Percentiles rank a stretch among this genome's conserved stretches.
These are phyloP conservation scores for Arachis hypogaea DNA, from an alignment of 306 rosid genomes.

Conservation along the genomic window DNA sequence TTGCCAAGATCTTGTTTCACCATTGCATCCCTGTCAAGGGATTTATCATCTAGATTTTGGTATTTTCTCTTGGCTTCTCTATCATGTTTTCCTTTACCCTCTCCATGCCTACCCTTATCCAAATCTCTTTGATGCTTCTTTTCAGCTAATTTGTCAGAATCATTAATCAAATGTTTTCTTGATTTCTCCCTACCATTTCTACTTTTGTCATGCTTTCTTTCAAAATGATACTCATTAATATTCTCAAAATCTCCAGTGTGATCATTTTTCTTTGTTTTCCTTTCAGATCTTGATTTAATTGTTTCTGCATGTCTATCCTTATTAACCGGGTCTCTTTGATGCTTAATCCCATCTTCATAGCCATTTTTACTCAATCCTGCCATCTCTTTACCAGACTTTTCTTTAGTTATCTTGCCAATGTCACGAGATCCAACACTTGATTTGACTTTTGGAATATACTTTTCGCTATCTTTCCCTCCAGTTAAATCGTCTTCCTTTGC, in stretches of 20 bases:
- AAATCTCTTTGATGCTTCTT: conserved; percentile 62
- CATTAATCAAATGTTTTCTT: conserved; percentile 34
- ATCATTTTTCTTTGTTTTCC: conserved; percentile 62
- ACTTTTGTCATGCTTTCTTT: conserved; percentile 56
- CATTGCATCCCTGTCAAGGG: conserved; percentile 44
- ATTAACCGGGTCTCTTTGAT: conserved; percentile 49
- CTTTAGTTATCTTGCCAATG: conserved; percentile 39
- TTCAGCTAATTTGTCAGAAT: conserved; percentile 47
- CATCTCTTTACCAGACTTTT: conserved; percentile 36
- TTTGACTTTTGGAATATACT: conserved; percentile 38
- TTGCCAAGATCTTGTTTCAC: conserved; percentile 60
- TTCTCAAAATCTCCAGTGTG: conserved; percentile 54
- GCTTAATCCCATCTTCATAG: conserved; percentile 57
- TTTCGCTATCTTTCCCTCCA: conserved; percentile 52
- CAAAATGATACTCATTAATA: conserved; percentile 39
- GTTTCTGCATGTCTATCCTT: conserved; percentile 55
- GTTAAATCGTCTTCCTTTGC: conserved; percentile 46
- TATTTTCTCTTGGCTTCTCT: conserved; percentile 69
- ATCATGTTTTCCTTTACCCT: conserved; percentile 53
- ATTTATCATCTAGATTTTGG: conserved; percentile 55
- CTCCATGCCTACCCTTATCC: conserved; percentile 53
- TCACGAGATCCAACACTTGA: conserved; percentile 43
- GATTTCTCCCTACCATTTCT: conserved; percentile 37
- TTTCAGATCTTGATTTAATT: conserved; percentile 53
- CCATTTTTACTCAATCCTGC: conserved; percentile 40